Evolutionary conservation across 2,329 filamentous ascomycete genomes (phyloP).

Genomic region (Alternaria metachromatica): DNA sequence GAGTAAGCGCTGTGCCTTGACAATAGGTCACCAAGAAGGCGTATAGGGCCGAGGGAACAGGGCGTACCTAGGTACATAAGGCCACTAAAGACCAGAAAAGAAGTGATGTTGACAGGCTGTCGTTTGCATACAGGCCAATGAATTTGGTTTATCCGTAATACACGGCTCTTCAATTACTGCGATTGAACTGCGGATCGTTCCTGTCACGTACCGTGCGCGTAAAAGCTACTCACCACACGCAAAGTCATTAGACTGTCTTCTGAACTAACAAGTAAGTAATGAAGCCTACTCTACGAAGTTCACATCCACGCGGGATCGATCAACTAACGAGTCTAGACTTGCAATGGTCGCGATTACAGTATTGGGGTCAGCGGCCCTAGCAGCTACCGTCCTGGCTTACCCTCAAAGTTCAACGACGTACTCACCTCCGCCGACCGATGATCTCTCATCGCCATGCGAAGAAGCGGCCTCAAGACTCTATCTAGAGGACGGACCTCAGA

Average conservation of each 20-base stretch:
- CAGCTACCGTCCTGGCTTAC: background rate
- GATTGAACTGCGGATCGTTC: background rate
- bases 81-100: background rate
- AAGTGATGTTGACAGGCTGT: background rate
- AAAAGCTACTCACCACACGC: background rate
- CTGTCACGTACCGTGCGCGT: background rate
- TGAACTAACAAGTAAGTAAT: background rate
- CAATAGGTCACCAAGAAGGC: background rate
- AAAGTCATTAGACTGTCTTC: background rate
- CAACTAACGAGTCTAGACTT: background rate
- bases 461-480: conserved; percentile 43
- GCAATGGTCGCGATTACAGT: background rate
- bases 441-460: conserved; percentile 5
- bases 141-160: background rate
- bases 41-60: background rate
- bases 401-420: background rate
- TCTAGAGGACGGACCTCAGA: conserved; percentile 64
- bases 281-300: background rate
- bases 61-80: background rate
- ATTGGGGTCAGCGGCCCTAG: background rate
- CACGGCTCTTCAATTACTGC: background rate
- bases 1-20: background rate
- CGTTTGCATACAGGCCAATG: background rate
- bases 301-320: background rate
- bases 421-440: background rate